Percentiles rank a stretch among this genome's conserved stretches.
These are phyloP conservation scores for Acanthamoeba culbertsoni DNA, from an alignment of 208 protist genomes.

Conservation along the genomic window DNA sequence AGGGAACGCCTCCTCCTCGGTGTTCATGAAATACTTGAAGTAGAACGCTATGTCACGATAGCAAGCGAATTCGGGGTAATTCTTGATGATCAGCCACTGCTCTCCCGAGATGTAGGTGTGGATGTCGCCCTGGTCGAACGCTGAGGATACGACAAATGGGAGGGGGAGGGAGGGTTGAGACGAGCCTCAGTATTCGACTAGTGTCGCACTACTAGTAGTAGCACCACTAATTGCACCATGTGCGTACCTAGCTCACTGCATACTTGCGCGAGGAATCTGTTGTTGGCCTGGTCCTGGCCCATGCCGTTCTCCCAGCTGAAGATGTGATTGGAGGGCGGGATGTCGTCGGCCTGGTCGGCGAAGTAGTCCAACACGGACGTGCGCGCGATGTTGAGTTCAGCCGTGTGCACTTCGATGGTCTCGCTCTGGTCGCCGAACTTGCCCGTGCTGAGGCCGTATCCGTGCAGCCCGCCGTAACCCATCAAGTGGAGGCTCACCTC, in stretches of 20 bases:
- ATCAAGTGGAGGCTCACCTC: constrained; percentile 76
- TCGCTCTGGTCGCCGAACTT: constrained; percentile 73
- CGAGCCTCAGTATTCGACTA: no score
- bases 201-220: no score
- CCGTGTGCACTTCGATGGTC: constrained; percentile 67
- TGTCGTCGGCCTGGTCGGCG: constrained; percentile 58
- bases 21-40: constrained; percentile 81
- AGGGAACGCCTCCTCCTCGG: constrained; percentile 71
- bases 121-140: constrained; percentile 56
- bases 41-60: constrained; percentile 80
- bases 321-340: constrained; percentile 54
- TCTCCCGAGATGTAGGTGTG: constrained; percentile 70
- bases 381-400: constrained; percentile 81
- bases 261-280: neutral
- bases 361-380: constrained; percentile 83
- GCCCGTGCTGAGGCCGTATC: constrained; percentile 68
- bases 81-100: constrained; percentile 63
- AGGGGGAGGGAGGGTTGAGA: neutral
- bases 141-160: neutral
- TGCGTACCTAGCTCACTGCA: constrained; percentile 30
- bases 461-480: constrained; percentile 56
- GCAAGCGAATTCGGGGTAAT: constrained; percentile 75
- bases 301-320: constrained; percentile 58
- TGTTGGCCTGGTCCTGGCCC: neutral
- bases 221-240: no score